These are phyloP conservation scores for Sarcodon aspratus DNA, from an alignment of 768 basidiomycete genomes.

Conservation along the genomic window DNA sequence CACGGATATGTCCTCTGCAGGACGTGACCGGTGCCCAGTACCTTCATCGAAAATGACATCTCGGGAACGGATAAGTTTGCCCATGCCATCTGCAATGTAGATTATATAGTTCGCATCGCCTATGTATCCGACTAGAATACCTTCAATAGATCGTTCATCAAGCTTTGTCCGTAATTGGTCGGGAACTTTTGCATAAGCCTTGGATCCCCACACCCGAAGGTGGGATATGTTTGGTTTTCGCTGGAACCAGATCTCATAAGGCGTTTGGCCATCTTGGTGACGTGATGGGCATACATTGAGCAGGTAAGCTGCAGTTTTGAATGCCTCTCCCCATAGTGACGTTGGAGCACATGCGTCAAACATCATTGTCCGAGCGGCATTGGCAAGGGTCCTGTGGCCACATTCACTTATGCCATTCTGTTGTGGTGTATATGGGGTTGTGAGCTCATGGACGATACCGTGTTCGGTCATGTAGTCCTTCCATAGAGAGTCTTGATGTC, in stretches of 20 bases:
- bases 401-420: conserved; percentile 6
- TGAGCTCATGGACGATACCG: not conserved
- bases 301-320: conserved; percentile 3
- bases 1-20: not conserved
- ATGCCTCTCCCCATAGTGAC: conserved; percentile 6
- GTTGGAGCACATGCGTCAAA: conserved; percentile 6
- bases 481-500: too few relatives aligned
- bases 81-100: conserved; percentile 1
- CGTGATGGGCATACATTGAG: conserved; percentile 5
- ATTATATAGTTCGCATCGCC: conserved; percentile 4
- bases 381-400: conserved; percentile 20
- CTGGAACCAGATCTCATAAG: conserved; percentile 2
- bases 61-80: conserved; percentile 1
- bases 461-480: not conserved
- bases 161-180: conserved; percentile 6
- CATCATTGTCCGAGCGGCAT: conserved; percentile 4
- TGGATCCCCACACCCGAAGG: conserved; percentile 15
- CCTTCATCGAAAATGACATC: conserved; percentile 9
- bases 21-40: not conserved
- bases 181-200: conserved; percentile 11
- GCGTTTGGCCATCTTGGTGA: conserved; percentile 5
- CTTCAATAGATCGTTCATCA: conserved; percentile 7
- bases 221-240: conserved; percentile 7
- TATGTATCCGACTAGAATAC: conserved; percentile 8
- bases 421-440: not conserved